A percentile compares a stretch with the other conserved stretches of the same genome.
phyloP scores from a whole-genome alignment of 176 grass and related monocot genomes.

The Cocos nucifera region DNA sequence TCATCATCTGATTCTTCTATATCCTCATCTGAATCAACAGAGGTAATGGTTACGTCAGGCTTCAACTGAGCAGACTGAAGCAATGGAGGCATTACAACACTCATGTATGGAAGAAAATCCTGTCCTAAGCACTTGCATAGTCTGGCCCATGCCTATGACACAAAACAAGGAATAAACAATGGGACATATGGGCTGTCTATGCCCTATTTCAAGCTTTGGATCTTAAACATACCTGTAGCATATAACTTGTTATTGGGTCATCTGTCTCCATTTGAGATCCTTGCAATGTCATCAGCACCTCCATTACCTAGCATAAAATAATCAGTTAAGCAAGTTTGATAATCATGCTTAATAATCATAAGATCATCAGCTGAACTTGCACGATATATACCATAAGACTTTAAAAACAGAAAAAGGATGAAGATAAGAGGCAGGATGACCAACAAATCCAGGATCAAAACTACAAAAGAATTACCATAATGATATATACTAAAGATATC shows the following conservation, averaged over 20 bases:
- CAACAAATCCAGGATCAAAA: too few species aligned
- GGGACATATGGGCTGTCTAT: not conserved
- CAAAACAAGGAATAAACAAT: not conserved
- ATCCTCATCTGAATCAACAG: slow-evolving; percentile 89
- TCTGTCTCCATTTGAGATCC: slow-evolving; percentile 92
- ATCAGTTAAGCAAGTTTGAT: not conserved
- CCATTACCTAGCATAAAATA: slow-evolving; percentile 66
- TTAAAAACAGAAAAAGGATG: too few species aligned
- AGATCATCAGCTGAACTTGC: too few species aligned
- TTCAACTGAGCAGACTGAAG: slow-evolving; percentile 98
- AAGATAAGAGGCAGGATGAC: too few species aligned
- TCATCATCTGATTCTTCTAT: slow-evolving; percentile 95
- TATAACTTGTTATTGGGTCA: slow-evolving; percentile 97
- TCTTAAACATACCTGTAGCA: slow-evolving; percentile 62
- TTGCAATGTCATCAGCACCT: slow-evolving; percentile 96
- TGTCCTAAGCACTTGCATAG: slow-evolving; percentile 98
- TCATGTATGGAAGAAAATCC: slow-evolving; percentile 99
- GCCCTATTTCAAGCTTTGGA: not conserved
- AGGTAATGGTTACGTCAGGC: slow-evolving; percentile 95
- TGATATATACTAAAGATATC: too few species aligned
- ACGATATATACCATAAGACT: too few species aligned
- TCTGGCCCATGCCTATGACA: slow-evolving; percentile 87
- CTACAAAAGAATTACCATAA: too few species aligned
- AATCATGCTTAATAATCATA: too few species aligned
- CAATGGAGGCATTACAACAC: slow-evolving; percentile 92